A percentile compares a stretch with the other conserved stretches of the same genome.
Conservation (phyloP, 352 stramenopile species). For the Pythium sukuiense region DNA sequence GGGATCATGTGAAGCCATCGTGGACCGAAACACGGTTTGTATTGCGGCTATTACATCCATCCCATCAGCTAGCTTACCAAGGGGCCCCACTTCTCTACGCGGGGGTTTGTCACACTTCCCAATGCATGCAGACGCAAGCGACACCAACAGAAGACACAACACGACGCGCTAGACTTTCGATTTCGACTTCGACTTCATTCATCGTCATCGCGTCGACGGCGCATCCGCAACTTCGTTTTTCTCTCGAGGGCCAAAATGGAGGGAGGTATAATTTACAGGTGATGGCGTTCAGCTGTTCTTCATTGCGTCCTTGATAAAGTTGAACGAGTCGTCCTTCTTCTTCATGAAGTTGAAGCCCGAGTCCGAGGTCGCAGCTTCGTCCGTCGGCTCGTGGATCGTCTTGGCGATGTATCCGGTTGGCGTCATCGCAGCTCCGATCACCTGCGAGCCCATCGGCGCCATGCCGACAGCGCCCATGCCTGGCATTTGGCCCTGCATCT, state of each 20-base stretch:
- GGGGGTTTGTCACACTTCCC: not conserved
- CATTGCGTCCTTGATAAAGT: conserved; percentile 89
- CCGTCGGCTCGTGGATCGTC: conserved; percentile 81
- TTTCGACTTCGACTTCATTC: conserved; percentile 21
- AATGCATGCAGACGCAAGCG: conserved; percentile 5
- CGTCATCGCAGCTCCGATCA: conserved; percentile 85
- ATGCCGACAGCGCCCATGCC: conserved; percentile 35
- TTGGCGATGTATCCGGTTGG: conserved; percentile 85
- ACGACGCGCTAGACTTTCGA: conserved; percentile 4
- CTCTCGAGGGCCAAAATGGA: conserved; percentile 26
- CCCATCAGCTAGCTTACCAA: conserved; percentile 15
- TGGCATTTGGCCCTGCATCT: conserved; percentile 68
- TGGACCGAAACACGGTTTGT: conserved; percentile 4
- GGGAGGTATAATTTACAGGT: conserved; percentile 53
- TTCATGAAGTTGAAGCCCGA: conserved; percentile 87
- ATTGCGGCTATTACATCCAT: conserved; percentile 26
- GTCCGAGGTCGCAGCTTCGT: conserved; percentile 59
- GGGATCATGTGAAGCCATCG: not conserved
- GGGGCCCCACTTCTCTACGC: conserved; percentile 24
- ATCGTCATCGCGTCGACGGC: conserved; percentile 15
- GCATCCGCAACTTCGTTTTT: conserved; percentile 4
- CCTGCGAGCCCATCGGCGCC: conserved; percentile 55
- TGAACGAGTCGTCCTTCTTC: conserved; percentile 88
- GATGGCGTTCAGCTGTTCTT: conserved; percentile 71
- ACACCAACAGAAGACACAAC: conserved; percentile 4